Percentiles rank a stretch among this genome's conserved stretches.
Conservation (phyloP, 768 basidiomycete species). For the Agaricus subrufescens region DNA sequence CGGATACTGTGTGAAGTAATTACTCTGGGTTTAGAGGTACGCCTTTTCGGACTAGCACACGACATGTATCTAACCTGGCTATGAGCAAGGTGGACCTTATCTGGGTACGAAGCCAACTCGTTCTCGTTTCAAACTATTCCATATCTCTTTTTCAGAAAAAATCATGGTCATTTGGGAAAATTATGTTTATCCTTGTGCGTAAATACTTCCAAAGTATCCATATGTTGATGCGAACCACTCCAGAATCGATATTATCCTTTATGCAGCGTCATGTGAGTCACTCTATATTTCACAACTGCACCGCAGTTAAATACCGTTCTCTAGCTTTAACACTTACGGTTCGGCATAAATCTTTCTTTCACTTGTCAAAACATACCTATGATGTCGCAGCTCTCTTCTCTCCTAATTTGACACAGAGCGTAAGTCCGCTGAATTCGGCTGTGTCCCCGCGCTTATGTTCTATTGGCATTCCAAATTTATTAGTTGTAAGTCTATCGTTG, state of each 20-base stretch:
- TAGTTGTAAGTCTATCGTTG: constrained; percentile 8
- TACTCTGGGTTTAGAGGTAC: constrained; percentile 50
- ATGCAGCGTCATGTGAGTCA: constrained; percentile 39
- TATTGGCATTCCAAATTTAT: background rate
- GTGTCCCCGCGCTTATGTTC: background rate
- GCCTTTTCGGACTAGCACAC: constrained; percentile 3
- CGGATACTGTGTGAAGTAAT: constrained; percentile 28
- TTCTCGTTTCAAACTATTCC: background rate
- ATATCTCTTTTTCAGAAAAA: constrained; percentile 30
- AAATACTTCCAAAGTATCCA: background rate
- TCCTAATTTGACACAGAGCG: background rate
- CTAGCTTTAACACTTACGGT: constrained; percentile 49
- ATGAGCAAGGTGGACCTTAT: constrained; percentile 41
- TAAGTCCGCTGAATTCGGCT: background rate
- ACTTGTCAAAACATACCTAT: background rate
- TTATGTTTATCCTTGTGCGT: constrained; percentile 50
- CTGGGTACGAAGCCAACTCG: constrained; percentile 34
- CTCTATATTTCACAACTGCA: background rate
- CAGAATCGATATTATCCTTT: constrained; percentile 60
- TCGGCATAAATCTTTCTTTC: constrained; percentile 11
- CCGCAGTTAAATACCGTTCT: constrained; percentile 20
- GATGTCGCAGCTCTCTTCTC: constrained; percentile 7
- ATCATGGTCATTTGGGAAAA: constrained; percentile 53
- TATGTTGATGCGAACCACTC: background rate
- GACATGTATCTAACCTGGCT: background rate